Evolutionary conservation across 331 rosid species (phyloP).

Genomic region (Malus hybrid): DNA sequence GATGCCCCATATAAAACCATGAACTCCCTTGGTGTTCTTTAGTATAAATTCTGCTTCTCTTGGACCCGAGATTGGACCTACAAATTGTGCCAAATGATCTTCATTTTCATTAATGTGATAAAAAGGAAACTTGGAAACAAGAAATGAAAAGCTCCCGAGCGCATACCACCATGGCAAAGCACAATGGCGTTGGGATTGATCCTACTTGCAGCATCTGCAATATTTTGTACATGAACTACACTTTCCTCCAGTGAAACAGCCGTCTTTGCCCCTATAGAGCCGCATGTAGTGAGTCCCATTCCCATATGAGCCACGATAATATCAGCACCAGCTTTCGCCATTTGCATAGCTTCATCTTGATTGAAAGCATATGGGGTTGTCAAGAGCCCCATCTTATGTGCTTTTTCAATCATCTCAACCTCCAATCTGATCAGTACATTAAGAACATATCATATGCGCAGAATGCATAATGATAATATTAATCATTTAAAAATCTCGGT

Average conservation of each 20-base stretch:
- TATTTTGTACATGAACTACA: constrained; percentile 64
- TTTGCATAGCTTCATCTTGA: constrained; percentile 61
- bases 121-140: neutral
- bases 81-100: constrained; percentile 6
- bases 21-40: constrained; percentile 74
- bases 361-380: constrained; percentile 92
- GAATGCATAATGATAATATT: neutral
- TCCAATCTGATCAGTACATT: constrained; percentile 54
- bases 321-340: constrained; percentile 83
- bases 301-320: constrained; percentile 95
- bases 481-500: neutral
- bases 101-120: neutral
- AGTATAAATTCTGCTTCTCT: constrained; percentile 70
- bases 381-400: constrained; percentile 82
- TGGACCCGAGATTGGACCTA: constrained; percentile 93
- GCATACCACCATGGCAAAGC: constrained; percentile 85
- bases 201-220: constrained; percentile 76
- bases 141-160: constrained; percentile 9
- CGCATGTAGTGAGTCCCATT: constrained; percentile 91
- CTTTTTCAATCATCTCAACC: constrained; percentile 80
- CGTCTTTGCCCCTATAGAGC: constrained; percentile 82
- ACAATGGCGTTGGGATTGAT: constrained; percentile 64
- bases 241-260: constrained; percentile 76
- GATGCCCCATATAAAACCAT: constrained; percentile 92
- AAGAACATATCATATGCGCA: constrained; percentile 11